These are phyloP conservation scores for Psidium guajava DNA, from an alignment of 345 rosid species.

Conservation along the genomic window DNA sequence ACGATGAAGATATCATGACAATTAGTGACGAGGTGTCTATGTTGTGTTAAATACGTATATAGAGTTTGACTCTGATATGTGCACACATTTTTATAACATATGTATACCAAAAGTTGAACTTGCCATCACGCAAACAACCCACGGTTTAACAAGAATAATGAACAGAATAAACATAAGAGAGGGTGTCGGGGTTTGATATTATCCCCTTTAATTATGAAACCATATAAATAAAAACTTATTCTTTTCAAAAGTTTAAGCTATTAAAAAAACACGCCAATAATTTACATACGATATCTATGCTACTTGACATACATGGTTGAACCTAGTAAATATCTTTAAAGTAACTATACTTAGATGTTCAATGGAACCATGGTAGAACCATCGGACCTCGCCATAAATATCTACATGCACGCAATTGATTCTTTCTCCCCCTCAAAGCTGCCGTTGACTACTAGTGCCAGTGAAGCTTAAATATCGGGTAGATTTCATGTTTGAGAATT, in stretches of 20 bases:
- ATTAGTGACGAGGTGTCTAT: background rate
- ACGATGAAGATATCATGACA: background rate
- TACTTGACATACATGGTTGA: background rate
- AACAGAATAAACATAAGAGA: background rate
- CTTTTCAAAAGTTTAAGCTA: background rate
- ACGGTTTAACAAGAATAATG: background rate
- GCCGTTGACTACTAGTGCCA: background rate
- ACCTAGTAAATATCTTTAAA: background rate
- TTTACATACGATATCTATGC: background rate
- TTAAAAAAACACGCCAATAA: background rate
- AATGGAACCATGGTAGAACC: background rate
- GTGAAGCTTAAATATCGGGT: background rate
- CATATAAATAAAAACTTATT: accelerated
- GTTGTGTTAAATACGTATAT: background rate
- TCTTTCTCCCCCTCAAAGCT: background rate
- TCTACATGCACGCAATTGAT: background rate
- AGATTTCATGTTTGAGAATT: background rate
- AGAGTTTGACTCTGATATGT: background rate
- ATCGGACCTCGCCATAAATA: background rate
- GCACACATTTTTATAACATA: background rate
- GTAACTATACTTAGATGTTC: background rate
- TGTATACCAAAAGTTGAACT: background rate
- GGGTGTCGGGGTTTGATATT: background rate
- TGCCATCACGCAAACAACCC: background rate
- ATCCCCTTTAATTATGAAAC: background rate